phyloP scores from a whole-genome alignment of 225 moss, liverwort and hornwort species.

The Neckera pumila region DNA sequence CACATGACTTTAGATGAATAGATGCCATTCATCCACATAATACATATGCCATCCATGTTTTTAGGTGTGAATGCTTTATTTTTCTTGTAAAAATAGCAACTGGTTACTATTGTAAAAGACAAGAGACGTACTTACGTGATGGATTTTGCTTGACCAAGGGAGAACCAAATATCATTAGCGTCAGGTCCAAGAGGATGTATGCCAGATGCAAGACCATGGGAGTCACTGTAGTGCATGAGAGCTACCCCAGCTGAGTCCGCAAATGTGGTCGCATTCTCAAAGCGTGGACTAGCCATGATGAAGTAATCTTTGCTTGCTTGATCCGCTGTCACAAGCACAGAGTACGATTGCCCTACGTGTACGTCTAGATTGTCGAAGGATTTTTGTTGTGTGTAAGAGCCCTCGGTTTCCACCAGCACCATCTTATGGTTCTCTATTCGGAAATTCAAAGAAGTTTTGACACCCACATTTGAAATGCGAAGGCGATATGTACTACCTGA shows the following conservation, averaged over 20 bases:
- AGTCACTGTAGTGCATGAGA: constrained; percentile 31
- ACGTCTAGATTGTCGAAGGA: constrained; percentile 15
- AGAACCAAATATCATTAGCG: constrained; percentile 33
- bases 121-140: constrained; percentile 7
- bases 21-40: neutral
- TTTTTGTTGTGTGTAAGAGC: constrained; percentile 31
- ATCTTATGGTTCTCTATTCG: constrained; percentile 22
- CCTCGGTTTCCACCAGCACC: constrained; percentile 27
- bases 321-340: constrained; percentile 18
- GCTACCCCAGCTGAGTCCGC: constrained; percentile 3
- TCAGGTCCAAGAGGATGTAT: constrained; percentile 12
- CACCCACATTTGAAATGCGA: constrained; percentile 42
- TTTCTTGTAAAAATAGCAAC: neutral
- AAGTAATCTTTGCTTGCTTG: constrained; percentile 22
- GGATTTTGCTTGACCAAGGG: constrained; percentile 29
- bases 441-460: constrained; percentile 33
- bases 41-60: neutral
- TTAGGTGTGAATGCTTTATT: neutral
- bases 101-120: neutral
- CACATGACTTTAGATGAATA: neutral
- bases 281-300: constrained; percentile 30
- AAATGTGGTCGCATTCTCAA: constrained; percentile 28
- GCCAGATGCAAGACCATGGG: neutral
- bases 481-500: constrained; percentile 29
- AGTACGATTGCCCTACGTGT: constrained; percentile 38